Evolutionary conservation across 768 basidiomycete genomes (phyloP).

Genomic region (Butyriboletus loyo): DNA sequence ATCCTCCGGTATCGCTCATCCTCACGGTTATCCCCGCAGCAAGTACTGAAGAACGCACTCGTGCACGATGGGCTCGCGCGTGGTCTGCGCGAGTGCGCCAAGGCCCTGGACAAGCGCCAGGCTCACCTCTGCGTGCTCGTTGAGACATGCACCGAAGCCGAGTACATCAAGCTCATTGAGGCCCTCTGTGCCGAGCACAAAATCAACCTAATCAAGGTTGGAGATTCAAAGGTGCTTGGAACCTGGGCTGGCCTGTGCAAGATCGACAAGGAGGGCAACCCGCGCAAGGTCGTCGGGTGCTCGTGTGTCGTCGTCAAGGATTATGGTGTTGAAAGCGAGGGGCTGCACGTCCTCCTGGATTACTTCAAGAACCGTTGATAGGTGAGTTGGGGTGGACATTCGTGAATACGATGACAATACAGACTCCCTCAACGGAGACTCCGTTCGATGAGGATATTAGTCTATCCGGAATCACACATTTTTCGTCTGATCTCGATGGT

Average conservation of each 20-base stretch:
- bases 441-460: conserved; percentile 56
- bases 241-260: conserved; percentile 99
- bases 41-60: conserved; percentile 98
- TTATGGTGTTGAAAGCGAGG: conserved; percentile 93
- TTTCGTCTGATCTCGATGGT: conserved; percentile 54
- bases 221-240: conserved; percentile 96
- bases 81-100: conserved; percentile 95
- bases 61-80: conserved; percentile 98
- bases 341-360: conserved; percentile 87
- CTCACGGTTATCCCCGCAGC: conserved; percentile 43
- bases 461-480: conserved; percentile 29
- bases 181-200: conserved; percentile 99
- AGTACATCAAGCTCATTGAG: conserved; percentile 99
- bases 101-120: conserved; percentile 98
- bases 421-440: conserved; percentile 92
- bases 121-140: conserved; percentile 98
- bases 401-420: conserved; percentile 64
- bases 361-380: conserved; percentile 93
- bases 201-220: conserved; percentile 99
- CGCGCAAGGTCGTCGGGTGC: conserved; percentile 92
- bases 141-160: conserved; percentile 98
- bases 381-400: conserved; percentile 27
- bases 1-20: background rate
- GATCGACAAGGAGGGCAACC: conserved; percentile 98
- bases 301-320: conserved; percentile 97